Conservation (phyloP, 2,329 filamentous ascomycete species). For the Hypoxylon sp. region DNA sequence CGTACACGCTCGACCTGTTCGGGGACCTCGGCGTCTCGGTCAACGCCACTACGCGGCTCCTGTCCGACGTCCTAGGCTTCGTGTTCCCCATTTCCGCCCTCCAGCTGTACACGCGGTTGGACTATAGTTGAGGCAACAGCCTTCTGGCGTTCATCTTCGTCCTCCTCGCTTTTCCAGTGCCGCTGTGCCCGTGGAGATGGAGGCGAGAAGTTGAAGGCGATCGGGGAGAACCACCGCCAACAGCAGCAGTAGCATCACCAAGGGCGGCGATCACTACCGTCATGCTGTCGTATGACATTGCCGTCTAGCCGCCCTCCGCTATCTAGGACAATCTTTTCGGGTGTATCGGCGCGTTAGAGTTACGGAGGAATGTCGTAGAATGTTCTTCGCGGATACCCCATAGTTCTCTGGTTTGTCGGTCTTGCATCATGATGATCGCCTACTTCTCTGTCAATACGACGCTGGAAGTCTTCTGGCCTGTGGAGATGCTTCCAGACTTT, state of each 20-base stretch:
- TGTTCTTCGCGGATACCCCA: not conserved
- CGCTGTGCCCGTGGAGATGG: slow-evolving; percentile 38
- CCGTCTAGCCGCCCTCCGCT: not conserved
- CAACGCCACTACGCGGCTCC: slow-evolving; percentile 60
- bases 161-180: slow-evolving; percentile 30
- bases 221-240: slow-evolving; percentile 27
- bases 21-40: slow-evolving; percentile 47
- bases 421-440: not conserved
- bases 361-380: not conserved
- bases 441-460: not conserved
- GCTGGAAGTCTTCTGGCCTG: no score
- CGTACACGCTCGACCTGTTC: slow-evolving; percentile 63
- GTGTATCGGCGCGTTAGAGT: not conserved
- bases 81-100: slow-evolving; percentile 64
- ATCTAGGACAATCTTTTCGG: not conserved
- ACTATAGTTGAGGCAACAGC: slow-evolving; percentile 56
- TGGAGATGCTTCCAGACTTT: no score
- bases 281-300: not conserved
- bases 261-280: not conserved
- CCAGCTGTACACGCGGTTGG: slow-evolving; percentile 46
- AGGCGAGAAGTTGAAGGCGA: slow-evolving; percentile 35
- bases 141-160: slow-evolving; percentile 51
- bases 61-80: slow-evolving; percentile 62
- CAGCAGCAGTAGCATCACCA: not conserved
- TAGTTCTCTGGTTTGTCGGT: not conserved